These are phyloP conservation scores for Eucalyptus cloeziana DNA, from an alignment of 345 rosid genomes.

Conservation along the genomic window DNA sequence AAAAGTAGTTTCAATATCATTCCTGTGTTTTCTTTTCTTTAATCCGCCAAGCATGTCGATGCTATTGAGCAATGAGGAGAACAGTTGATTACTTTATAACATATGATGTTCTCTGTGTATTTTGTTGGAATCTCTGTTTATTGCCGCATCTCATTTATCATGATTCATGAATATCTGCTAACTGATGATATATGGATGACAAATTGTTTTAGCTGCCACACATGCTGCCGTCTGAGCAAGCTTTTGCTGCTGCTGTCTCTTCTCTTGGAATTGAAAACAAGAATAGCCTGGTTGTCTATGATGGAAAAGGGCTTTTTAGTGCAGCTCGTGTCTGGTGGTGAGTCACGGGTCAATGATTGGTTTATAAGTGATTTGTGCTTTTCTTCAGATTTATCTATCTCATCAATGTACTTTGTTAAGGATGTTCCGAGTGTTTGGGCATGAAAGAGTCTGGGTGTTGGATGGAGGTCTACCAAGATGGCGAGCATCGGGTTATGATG, in stretches of 20 bases:
- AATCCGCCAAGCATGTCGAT: not conserved
- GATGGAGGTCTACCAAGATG: slow-evolving; percentile 98
- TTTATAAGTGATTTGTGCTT: not conserved
- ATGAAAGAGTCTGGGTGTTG: slow-evolving; percentile 82
- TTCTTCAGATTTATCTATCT: not conserved
- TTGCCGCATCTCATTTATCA: not conserved
- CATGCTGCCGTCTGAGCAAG: slow-evolving; percentile 95
- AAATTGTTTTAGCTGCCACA: slow-evolving; percentile 71
- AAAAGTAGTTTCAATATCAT: not conserved
- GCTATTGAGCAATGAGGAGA: not conserved
- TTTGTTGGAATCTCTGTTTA: not conserved
- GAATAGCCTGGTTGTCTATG: slow-evolving; percentile 88
- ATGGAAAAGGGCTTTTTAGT: slow-evolving; percentile 95
- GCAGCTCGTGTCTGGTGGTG: slow-evolving; percentile 99
- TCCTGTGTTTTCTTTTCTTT: not conserved
- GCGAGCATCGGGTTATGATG: slow-evolving; percentile 97
- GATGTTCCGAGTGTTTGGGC: slow-evolving; percentile 98
- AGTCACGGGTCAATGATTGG: slow-evolving; percentile 7
- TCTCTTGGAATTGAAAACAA: slow-evolving; percentile 90
- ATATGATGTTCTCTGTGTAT: not conserved
- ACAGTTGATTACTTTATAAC: not conserved
- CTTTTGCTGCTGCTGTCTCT: slow-evolving; percentile 94
- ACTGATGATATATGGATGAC: not conserved
- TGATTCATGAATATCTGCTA: not conserved
- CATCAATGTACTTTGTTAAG: slow-evolving; percentile 17